Evolutionary conservation across 352 stramenopile genomes (phyloP).

Genomic region (Globisporangium solare): DNA sequence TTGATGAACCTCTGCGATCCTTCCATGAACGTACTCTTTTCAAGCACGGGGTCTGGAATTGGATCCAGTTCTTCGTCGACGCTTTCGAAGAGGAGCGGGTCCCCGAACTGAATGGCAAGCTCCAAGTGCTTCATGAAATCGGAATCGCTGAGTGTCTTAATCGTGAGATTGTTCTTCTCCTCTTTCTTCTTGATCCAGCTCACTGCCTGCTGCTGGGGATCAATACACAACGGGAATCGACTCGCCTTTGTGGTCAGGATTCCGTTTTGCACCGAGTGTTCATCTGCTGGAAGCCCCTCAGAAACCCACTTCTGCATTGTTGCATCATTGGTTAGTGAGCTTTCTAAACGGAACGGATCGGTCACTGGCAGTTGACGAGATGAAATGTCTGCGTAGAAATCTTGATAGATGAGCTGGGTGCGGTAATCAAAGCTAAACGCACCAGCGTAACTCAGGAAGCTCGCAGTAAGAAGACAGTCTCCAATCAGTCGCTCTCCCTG

Average conservation of each 20-base stretch:
- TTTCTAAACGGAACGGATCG: conserved; percentile 84
- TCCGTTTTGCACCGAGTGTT: conserved; percentile 94
- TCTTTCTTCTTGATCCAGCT: conserved; percentile 96
- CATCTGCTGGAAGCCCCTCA: conserved; percentile 91
- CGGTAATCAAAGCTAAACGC: conserved; percentile 91
- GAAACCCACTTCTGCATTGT: conserved; percentile 93
- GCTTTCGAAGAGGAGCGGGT: conserved; percentile 94
- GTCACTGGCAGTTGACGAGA: conserved; percentile 79
- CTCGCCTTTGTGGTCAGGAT: conserved; percentile 93
- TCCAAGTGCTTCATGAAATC: conserved; percentile 97
- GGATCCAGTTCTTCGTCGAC: conserved; percentile 94
- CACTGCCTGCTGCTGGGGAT: conserved; percentile 94
- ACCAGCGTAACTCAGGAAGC: conserved; percentile 88
- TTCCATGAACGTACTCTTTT: conserved; percentile 92
- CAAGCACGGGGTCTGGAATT: conserved; percentile 92
- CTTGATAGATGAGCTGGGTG: conserved; percentile 84
- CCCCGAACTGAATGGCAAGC: conserved; percentile 93
- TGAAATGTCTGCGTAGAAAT: conserved; percentile 86
- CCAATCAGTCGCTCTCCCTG: conserved; percentile 86
- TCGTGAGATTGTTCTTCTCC: conserved; percentile 89
- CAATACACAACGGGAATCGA: conserved; percentile 94
- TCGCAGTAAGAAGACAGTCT: conserved; percentile 88
- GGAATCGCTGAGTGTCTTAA: conserved; percentile 91
- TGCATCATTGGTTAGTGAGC: conserved; percentile 90
- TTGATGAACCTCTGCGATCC: conserved; percentile 89